phyloP scores from a whole-genome alignment of 2,329 filamentous ascomycete genomes.

The Colletotrichum scovillei region DNA sequence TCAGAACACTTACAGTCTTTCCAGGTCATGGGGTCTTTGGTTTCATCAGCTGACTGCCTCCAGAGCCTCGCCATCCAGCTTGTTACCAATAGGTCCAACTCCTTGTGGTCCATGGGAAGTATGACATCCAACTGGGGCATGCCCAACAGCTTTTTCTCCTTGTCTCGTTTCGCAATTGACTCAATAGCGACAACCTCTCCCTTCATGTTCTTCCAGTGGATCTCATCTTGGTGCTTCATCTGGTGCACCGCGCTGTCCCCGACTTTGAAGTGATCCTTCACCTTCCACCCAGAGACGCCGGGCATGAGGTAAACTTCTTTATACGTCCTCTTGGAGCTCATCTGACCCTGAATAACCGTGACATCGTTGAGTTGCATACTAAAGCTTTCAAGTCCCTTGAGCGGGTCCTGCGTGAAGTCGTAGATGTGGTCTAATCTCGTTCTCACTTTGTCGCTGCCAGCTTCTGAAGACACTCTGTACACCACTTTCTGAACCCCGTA shows the following conservation, averaged over 20 bases:
- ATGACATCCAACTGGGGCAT: conserved; percentile 41
- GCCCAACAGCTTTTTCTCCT: conserved; percentile 33
- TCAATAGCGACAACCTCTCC: conserved; percentile 41
- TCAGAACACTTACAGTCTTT: conserved; percentile 36
- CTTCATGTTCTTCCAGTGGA: conserved; percentile 40
- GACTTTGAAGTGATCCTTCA: conserved; percentile 40
- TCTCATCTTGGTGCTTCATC: conserved; percentile 39
- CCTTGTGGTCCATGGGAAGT: conserved; percentile 38
- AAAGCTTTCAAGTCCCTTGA: background rate
- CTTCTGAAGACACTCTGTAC: conserved; percentile 36
- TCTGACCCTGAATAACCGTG: conserved; percentile 38
- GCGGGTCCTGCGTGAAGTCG: conserved; percentile 39
- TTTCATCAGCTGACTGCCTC: conserved; percentile 40
- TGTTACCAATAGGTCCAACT: conserved; percentile 43
- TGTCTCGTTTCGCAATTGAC: conserved; percentile 37
- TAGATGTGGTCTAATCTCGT: conserved; percentile 44
- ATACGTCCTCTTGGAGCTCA: conserved; percentile 38
- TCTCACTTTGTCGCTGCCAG: conserved; percentile 34
- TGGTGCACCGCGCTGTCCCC: conserved; percentile 37
- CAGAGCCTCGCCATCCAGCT: conserved; percentile 45
- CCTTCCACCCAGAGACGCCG: conserved; percentile 37
- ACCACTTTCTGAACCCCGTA: conserved; percentile 43
- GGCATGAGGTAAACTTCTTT: conserved; percentile 37
- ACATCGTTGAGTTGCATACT: background rate
- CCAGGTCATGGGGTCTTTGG: conserved; percentile 40